Evolutionary conservation across 768 basidiomycete genomes (phyloP).

Genomic region (Hygrocybe punicea): DNA sequence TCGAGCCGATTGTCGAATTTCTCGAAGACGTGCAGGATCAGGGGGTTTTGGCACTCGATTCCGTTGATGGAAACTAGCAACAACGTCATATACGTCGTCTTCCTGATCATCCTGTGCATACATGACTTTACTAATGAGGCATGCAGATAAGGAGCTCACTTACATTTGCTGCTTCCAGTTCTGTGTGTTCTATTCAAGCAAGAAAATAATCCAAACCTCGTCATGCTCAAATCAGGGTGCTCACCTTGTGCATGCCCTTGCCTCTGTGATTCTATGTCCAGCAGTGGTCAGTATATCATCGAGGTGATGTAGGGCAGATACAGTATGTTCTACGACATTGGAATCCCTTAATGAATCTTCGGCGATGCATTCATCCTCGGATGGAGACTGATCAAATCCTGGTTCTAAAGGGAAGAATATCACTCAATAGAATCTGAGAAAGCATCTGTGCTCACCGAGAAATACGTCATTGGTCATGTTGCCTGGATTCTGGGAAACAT

Average conservation of each 20-base stretch:
- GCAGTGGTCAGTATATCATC: neutral
- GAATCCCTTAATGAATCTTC: neutral
- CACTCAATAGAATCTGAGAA: neutral
- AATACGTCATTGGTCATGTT: neutral
- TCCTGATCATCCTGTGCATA: neutral
- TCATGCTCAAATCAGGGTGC: too few relatives aligned
- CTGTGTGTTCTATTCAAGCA: too few relatives aligned
- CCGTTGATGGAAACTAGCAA: neutral
- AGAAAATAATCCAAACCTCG: too few relatives aligned
- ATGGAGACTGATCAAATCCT: neutral
- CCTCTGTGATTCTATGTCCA: neutral
- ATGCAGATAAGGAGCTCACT: neutral
- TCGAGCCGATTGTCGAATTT: neutral
- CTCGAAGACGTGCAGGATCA: neutral
- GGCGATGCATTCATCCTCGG: neutral
- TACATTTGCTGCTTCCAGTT: too few relatives aligned
- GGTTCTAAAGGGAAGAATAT: neutral
- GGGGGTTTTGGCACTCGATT: neutral
- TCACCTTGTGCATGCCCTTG: too few relatives aligned
- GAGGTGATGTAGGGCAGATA: neutral
- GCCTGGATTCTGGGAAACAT: neutral
- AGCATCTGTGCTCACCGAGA: neutral
- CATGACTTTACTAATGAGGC: too few relatives aligned
- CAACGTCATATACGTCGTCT: neutral
- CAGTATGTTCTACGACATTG: neutral